A percentile compares a stretch with the other conserved stretches of the same genome.
phyloP scores from a whole-genome alignment of 768 basidiomycete species.

The Tephrocybe sp. region DNA sequence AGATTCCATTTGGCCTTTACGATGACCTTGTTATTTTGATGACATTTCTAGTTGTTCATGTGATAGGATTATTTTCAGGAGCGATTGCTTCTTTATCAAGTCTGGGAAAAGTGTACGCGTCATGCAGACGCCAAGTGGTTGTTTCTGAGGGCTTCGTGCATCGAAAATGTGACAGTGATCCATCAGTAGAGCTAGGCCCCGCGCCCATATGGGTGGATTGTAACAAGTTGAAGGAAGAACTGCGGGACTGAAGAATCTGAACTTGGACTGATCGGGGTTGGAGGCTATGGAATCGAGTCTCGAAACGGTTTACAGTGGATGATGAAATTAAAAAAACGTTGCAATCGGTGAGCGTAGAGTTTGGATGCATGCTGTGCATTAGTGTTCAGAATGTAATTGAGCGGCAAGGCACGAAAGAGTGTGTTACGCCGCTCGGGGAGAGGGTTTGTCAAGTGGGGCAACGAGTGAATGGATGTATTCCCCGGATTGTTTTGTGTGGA shows the following conservation, averaged over 20 bases:
- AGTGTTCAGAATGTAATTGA: too few relatives aligned
- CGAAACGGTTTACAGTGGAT: slow-evolving; percentile 5
- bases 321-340: slow-evolving; percentile 49
- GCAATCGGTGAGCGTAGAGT: slow-evolving; percentile 27
- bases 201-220: slow-evolving; percentile 14
- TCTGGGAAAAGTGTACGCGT: slow-evolving; percentile 8
- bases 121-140: not conserved
- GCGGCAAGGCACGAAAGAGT: not conserved
- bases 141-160: not conserved
- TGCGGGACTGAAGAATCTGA: slow-evolving; percentile 11
- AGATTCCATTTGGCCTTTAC: slow-evolving; percentile 21
- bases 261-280: slow-evolving; percentile 17
- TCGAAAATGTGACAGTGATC: slow-evolving; percentile 10
- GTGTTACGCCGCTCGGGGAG: not conserved
- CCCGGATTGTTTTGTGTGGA: slow-evolving; percentile 1
- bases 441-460: slow-evolving; percentile 1
- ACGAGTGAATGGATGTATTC: slow-evolving; percentile 15
- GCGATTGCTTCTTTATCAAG: slow-evolving; percentile 1
- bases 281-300: slow-evolving; percentile 5
- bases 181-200: slow-evolving; percentile 5
- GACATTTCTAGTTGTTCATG: slow-evolving; percentile 8
- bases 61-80: slow-evolving; percentile 11
- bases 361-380: slow-evolving; percentile 19
- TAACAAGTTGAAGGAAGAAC: slow-evolving; percentile 8
- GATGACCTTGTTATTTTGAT: slow-evolving; percentile 17